Evolutionary conservation across 495 filamentous ascomycete species (phyloP), one percentile per base, ranked within the genome.

Genomic region (Friedmanniomyces simplex): DNA sequence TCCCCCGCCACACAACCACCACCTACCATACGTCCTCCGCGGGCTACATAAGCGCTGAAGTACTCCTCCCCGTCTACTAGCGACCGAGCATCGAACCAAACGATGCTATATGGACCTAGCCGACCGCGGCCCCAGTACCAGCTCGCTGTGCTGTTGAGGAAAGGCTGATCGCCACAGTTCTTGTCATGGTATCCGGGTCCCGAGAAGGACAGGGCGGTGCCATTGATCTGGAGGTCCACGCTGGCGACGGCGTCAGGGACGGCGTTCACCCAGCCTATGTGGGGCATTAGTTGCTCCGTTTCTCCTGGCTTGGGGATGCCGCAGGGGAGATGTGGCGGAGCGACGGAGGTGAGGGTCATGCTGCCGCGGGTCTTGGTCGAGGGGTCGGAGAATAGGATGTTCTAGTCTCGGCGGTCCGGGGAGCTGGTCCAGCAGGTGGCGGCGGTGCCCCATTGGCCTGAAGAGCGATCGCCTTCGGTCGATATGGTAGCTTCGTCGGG

Each of bases 161-260:
- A 51, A 28, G 48, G 48, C 48, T 34, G 48, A 16, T 26, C 22
- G 18, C 48, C 48, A 8, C 48, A 51, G 28, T 51, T 51, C 48
- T 51, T 51, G 48, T 51, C 48, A 28, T 51, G 48, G 22, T 51
- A 51, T 5, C 48, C 48, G 8, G 48, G 7, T 8, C 48, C 48
- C 7, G 22, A 12, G 18, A 51, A 51, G 7, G 6, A 14, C 24
- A 51, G 24, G n/a, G 48, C 11, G 12, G 7, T 34, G 24, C 28
- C 22, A 24, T 51, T 26, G 22, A 51, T 14, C 7, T 24, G 6
- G 18, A 51, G 26, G 22, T 51, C 48, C 13, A 51, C 24, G 8
- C 14, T 21, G 6, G 48, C 24, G 8, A 28, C 6, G 8, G 22
- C 48, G 28, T 51, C 48, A n/a, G 28, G 48, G 6, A 51, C 28